These are phyloP conservation scores for Ceratobasidium sp. DNA, from an alignment of 1,284 basidiomycete genomes.

Conservation along the genomic window DNA sequence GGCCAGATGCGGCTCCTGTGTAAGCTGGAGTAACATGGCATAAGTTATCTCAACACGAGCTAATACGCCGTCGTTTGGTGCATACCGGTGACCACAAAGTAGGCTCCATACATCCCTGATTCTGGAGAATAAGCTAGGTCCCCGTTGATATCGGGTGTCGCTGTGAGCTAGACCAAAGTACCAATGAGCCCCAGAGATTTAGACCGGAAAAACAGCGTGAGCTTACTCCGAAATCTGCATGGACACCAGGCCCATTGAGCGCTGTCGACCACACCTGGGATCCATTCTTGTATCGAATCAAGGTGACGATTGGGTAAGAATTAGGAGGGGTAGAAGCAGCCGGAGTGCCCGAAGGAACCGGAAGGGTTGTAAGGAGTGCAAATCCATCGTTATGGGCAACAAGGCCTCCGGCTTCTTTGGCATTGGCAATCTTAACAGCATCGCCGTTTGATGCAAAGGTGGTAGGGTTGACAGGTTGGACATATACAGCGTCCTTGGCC, in stretches of 20 bases:
- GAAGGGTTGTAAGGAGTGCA: constrained; percentile 1
- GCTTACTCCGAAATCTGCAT: constrained; percentile 10
- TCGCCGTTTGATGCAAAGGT: constrained; percentile 20
- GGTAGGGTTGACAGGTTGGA: constrained; percentile 10
- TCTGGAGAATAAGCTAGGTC: constrained; percentile 18
- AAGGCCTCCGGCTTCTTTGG: constrained; percentile 12
- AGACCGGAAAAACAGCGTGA: not conserved
- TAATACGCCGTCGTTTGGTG: not conserved
- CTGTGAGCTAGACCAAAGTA: not conserved
- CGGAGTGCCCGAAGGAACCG: not conserved
- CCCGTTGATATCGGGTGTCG: constrained; percentile 14
- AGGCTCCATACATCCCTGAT: constrained; percentile 25
- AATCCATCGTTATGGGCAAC: constrained; percentile 24
- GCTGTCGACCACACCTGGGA: constrained; percentile 18
- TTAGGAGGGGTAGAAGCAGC: not conserved
- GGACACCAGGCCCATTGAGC: constrained; percentile 17
- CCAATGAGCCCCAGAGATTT: not conserved
- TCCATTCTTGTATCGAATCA: constrained; percentile 30
- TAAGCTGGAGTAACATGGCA: not conserved
- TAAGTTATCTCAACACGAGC: not conserved
- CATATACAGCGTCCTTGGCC: constrained; percentile 12
- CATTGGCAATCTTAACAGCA: constrained; percentile 11
- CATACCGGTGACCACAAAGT: constrained; percentile 30
- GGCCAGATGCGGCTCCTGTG: not conserved
- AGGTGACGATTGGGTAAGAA: constrained; percentile 7